Percentiles rank a stretch among this genome's conserved stretches.
Conservation (phyloP, 371 early-diverging fungal genomes). For the Mortierella sp. region DNA sequence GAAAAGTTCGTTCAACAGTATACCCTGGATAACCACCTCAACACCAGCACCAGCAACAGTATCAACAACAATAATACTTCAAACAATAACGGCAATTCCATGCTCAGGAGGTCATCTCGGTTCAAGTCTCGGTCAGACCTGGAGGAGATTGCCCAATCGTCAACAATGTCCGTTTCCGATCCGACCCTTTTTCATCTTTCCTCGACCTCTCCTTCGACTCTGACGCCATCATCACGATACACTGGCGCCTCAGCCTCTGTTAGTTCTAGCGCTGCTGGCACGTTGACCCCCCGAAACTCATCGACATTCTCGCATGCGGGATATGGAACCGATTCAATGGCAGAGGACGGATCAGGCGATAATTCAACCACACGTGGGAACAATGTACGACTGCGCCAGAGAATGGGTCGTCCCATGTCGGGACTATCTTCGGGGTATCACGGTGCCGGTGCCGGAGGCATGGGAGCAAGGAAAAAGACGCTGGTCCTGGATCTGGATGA, state of each 20-base stretch:
- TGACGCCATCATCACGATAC: slow-evolving; percentile 6
- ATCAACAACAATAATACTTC: slow-evolving; percentile 6
- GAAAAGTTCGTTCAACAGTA: slow-evolving; percentile 50
- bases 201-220: slow-evolving; percentile 3
- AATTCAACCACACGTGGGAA: slow-evolving; percentile 32
- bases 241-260: not conserved
- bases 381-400: slow-evolving; percentile 33
- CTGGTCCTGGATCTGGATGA: slow-evolving; percentile 97
- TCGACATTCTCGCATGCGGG: slow-evolving; percentile 19
- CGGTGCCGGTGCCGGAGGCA: slow-evolving; percentile 28
- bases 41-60: slow-evolving; percentile 16
- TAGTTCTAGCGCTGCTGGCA: not conserved
- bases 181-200: slow-evolving; percentile 1
- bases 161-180: slow-evolving; percentile 12
- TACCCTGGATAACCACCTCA: slow-evolving; percentile 51
- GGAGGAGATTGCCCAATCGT: slow-evolving; percentile 53
- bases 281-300: not conserved
- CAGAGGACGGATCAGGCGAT: slow-evolving; percentile 50
- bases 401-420: slow-evolving; percentile 44
- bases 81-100: slow-evolving; percentile 31
- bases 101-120: slow-evolving; percentile 45
- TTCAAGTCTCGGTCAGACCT: slow-evolving; percentile 56
- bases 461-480: slow-evolving; percentile 72
- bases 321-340: slow-evolving; percentile 56
- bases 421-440: slow-evolving; percentile 23